Base-by-base conservation (phyloP, 208 protist species). In the Leishmania mexicana region DNA sequence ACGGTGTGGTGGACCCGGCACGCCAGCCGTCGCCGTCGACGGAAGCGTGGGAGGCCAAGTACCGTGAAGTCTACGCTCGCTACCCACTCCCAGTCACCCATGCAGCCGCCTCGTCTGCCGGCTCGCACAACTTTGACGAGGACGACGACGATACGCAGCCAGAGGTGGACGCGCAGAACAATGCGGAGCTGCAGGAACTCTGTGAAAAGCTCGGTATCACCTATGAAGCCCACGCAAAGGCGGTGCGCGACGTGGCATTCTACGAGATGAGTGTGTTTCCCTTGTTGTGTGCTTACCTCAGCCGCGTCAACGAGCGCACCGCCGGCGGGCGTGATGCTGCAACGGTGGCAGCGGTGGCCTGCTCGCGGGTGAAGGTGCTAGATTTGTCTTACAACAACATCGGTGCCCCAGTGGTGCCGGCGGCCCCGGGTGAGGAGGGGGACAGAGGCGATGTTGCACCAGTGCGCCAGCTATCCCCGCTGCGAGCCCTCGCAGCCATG, bases 221-320 rank as follows among this genome's bases (percentile, higher is more conserved):
- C 42, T 94, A 94, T 71, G 90, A 81, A 0, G 85, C 83, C 49
- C 94, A 97, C 87, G 70, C 80, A 3, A 71, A 87, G 42, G 92
- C 92, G 0, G 75, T 97, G 24, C 86, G 84, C 67, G 83, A 84
- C n/a, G 78, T 95, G 1, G 90, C 92, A 0, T 35, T 83, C 24
- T 89, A 92, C 77, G 93, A 97, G 74, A 87, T 92, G 79, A 87
- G 90, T 42, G 83, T 93, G 13, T 93, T 95, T 54, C 84, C 84
- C 8, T 88, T 94, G 38, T 83, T 96, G 35, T 96, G 93, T 80
- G 68, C 76, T 2, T 89, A 90, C 68, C 84, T 96, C 19, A 85
- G 83, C 40, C 54, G 80, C 21, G 83, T 93, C 47, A 85, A 82
- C n/a, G 83, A 81, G 51, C 78, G 58, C 53, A 58, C 42, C 24